Percentiles rank a stretch among this genome's conserved stretches.
Conservation (phyloP, 2,329 filamentous ascomycete genomes). For the Beauveria caledonica region DNA sequence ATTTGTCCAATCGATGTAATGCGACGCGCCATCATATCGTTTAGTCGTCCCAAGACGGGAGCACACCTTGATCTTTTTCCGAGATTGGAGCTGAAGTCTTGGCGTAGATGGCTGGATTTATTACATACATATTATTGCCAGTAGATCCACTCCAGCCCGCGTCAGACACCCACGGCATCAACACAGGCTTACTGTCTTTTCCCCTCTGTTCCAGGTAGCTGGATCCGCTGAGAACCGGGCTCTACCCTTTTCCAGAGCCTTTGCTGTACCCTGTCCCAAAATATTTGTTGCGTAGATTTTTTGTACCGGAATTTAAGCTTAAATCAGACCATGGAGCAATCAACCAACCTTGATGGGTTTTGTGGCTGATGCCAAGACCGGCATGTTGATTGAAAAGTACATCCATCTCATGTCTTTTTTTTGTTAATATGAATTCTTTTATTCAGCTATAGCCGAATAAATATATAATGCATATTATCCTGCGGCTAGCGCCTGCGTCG, state of each 20-base stretch:
- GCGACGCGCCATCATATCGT: too few species aligned
- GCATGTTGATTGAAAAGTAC: too few species aligned
- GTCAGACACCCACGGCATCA: not conserved
- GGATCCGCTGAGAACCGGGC: too few species aligned
- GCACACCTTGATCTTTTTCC: not conserved
- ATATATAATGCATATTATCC: too few species aligned
- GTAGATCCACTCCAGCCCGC: not conserved
- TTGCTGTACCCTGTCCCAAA: not conserved
- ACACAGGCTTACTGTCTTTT: too few species aligned
- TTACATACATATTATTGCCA: constrained; percentile 2
- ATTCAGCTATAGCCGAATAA: too few species aligned
- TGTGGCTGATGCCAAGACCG: not conserved
- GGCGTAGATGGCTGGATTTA: not conserved
- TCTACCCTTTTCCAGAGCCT: not conserved
- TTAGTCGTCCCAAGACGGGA: too few species aligned
- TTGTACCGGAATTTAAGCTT: not conserved
- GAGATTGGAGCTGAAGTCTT: not conserved
- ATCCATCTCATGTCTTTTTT: too few species aligned
- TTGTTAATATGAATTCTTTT: too few species aligned
- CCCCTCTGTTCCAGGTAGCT: too few species aligned
- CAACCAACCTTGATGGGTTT: not conserved
- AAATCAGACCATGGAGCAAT: not conserved
- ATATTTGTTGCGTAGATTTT: too few species aligned
- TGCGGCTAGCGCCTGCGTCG: too few species aligned
- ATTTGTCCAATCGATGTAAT: not conserved